Evolutionary conservation across 2,329 filamentous ascomycete genomes (phyloP), one percentile per base, ranked within the genome.

Genomic region (Macrophomina tecta): DNA sequence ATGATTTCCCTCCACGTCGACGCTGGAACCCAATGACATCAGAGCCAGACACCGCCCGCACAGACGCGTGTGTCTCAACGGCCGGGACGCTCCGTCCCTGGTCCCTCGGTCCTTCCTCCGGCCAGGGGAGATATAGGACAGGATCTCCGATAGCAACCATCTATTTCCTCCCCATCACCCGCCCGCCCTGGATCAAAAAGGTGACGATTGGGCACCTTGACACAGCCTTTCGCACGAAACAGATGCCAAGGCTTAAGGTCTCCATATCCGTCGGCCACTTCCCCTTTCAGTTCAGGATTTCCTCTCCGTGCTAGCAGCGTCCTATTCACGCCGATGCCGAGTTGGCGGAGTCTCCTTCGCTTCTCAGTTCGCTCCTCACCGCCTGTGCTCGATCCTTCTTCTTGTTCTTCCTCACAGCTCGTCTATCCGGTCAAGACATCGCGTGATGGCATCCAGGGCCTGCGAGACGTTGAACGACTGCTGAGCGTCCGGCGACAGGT

Each of bases 361-460:
- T 38, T 38, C 36, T 12, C 36, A 12, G 36, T 38, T 38, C 36
- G 23, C 36, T 38, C 36, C 28, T 49, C 16, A 49, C 9, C 18
- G 49, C 12, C 49, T 6, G 30, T n/a, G 12, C 30, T 14, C 5
- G 11, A 23, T 23, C 3, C 23, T 23, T 23, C 23, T 23, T 23
- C 23, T 3, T 23, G 23, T 23, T 23, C 23, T 23, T 23, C 58
- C 8, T 62, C 45, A 62, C 42, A 23, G 18, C 58, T 62, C 30
- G 45, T 62, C 58, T 30, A 62, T 62, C 30, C 58, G 58, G 32
- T 62, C 58, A 28, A 62, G 45, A 45, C 58, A 62, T 38, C n/a
- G 58, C n/a, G 58, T 49, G 32, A 62, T 62, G 58, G 58, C 58
- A 9, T 62, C 58, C 42, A 62, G 58, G 6, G 58, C 58, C 28